Conservation (phyloP, 2,329 filamentous ascomycete species). For the Zasmidium angulare region DNA sequence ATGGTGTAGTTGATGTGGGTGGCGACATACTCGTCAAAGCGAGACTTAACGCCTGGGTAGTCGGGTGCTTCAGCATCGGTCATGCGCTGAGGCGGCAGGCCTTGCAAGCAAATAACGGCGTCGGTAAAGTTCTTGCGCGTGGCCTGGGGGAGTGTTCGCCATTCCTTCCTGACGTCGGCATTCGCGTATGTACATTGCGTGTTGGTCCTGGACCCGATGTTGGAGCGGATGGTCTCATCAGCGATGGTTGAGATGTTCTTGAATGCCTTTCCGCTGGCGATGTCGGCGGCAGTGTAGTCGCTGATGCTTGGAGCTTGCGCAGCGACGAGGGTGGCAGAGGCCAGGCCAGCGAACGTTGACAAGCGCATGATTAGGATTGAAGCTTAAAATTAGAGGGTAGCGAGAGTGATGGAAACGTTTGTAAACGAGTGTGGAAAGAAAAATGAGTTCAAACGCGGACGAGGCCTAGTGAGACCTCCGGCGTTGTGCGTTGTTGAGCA, state of each 20-base stretch:
- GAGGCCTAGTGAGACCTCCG: conserved; percentile 4
- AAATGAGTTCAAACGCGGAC: conserved; percentile 3
- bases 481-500: neutral
- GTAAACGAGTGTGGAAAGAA: conserved; percentile 12
- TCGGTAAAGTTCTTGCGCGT: conserved; percentile 34
- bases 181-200: conserved; percentile 31
- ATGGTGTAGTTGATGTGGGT: conserved; percentile 37
- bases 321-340: conserved; percentile 18
- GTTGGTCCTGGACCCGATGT: conserved; percentile 23
- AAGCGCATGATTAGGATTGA: conserved; percentile 19
- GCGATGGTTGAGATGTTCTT: conserved; percentile 30
- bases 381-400: neutral
- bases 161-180: conserved; percentile 29
- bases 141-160: conserved; percentile 26
- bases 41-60: conserved; percentile 32
- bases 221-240: conserved; percentile 29
- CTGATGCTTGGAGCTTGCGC: conserved; percentile 25
- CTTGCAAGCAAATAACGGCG: conserved; percentile 32
- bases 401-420: neutral
- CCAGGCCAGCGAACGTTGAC: conserved; percentile 8
- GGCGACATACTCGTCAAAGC: conserved; percentile 34
- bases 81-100: conserved; percentile 28
- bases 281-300: conserved; percentile 28
- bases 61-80: conserved; percentile 24
- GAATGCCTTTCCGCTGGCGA: conserved; percentile 31